Evolutionary conservation across 345 rosid species (phyloP).

Genomic region (Salix exigua): DNA sequence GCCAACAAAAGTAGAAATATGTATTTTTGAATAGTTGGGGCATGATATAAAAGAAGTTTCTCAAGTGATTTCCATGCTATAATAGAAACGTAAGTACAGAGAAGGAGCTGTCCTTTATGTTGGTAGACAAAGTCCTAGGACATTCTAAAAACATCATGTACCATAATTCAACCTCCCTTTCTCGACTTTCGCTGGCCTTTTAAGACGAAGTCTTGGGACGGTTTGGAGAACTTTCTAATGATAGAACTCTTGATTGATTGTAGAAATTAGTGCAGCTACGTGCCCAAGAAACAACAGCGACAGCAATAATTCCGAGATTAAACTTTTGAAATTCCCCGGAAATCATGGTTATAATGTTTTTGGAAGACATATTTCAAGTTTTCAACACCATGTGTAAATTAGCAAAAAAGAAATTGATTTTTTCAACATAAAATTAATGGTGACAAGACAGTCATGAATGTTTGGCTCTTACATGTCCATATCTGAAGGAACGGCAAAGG

Average conservation of each 20-base stretch:
- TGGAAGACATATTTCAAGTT: background rate
- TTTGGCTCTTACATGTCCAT: background rate
- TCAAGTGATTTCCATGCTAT: background rate
- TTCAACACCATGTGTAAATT: background rate
- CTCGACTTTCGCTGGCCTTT: background rate
- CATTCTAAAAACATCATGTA: background rate
- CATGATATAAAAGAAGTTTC: background rate
- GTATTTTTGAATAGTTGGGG: background rate
- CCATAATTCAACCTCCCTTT: background rate
- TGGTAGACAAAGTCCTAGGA: background rate
- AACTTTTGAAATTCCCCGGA: background rate
- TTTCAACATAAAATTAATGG: background rate
- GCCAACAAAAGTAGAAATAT: background rate
- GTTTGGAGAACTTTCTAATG: background rate
- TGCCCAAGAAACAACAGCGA: background rate
- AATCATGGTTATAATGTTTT: background rate
- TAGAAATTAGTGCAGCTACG: background rate
- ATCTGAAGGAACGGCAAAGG: background rate
- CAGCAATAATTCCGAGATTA: background rate
- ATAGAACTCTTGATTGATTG: background rate
- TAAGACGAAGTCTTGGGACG: background rate
- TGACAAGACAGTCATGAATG: background rate
- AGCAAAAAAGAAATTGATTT: background rate
- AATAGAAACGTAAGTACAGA: background rate
- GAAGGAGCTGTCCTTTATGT: background rate